Evolutionary conservation across 2,329 filamentous ascomycete genomes (phyloP).

Genomic region (Helminthosporium solani): DNA sequence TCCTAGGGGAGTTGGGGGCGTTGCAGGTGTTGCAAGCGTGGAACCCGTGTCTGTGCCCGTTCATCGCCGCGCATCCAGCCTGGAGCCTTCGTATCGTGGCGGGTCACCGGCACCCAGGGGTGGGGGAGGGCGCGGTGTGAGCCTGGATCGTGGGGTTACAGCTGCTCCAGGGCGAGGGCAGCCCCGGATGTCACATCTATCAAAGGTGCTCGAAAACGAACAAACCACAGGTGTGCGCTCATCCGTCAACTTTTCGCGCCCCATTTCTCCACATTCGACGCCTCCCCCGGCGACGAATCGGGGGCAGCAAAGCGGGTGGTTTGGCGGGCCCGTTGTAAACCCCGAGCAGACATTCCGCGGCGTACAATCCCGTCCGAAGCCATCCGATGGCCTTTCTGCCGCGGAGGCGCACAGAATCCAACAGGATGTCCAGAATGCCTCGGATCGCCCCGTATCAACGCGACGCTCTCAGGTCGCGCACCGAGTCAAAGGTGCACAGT

Average conservation of each 20-base stretch:
- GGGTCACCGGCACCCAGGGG: slow-evolving; percentile 45
- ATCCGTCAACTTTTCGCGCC: slow-evolving; percentile 57
- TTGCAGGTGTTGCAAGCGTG: slow-evolving; percentile 25
- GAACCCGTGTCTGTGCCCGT: no score
- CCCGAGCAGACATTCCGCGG: slow-evolving; percentile 32
- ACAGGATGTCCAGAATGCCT: slow-evolving; percentile 39
- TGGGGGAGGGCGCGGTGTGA: slow-evolving; percentile 41
- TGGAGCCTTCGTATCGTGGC: slow-evolving; percentile 52
- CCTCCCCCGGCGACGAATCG: slow-evolving; percentile 15
- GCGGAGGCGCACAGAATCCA: slow-evolving; percentile 26
- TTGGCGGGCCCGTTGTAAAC: slow-evolving; percentile 40
- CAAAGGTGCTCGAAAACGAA: slow-evolving; percentile 47
- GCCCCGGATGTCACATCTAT: slow-evolving; percentile 35
- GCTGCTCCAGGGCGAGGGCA: slow-evolving; percentile 25
- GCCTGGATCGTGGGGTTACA: slow-evolving; percentile 42
- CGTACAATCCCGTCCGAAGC: slow-evolving; percentile 28
- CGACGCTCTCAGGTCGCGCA: slow-evolving; percentile 42
- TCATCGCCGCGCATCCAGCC: slow-evolving; percentile 49
- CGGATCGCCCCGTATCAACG: slow-evolving; percentile 44
- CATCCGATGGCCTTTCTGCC: slow-evolving; percentile 22
- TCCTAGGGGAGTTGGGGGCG: slow-evolving; percentile 53
- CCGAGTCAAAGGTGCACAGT: slow-evolving; percentile 42
- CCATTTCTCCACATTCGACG: slow-evolving; percentile 50
- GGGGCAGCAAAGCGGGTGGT: slow-evolving; percentile 39
- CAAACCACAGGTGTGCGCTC: slow-evolving; percentile 45